A percentile compares a stretch with the other conserved stretches of the same genome.
Evolutionary conservation across 1,139 yeast genomes (phyloP).

Genomic region (Yamadazyma diddensiae): DNA sequence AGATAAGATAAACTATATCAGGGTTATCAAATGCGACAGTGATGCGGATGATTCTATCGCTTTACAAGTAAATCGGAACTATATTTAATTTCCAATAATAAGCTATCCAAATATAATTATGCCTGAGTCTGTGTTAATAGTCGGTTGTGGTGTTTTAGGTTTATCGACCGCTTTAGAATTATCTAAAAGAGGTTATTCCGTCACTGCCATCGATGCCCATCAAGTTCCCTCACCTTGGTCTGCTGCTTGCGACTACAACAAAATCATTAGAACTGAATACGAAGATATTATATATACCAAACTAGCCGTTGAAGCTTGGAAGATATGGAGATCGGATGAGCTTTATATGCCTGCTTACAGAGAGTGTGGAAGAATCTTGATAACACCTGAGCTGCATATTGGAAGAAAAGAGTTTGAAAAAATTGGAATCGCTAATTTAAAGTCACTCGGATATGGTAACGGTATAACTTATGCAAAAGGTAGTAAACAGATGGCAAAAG

Average conservation of each 20-base stretch:
- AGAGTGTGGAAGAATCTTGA: slow-evolving; percentile 32
- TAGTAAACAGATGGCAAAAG: slow-evolving; percentile 23
- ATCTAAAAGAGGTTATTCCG: slow-evolving; percentile 13
- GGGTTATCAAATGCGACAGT: no score
- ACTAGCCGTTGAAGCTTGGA: slow-evolving; percentile 39
- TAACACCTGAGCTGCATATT: slow-evolving; percentile 17
- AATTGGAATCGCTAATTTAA: slow-evolving; percentile 27
- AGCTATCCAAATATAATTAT: no score
- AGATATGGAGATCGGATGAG: slow-evolving; percentile 34
- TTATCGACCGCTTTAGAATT: slow-evolving; percentile 19
- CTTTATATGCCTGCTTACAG: slow-evolving; percentile 26
- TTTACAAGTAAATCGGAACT: no score
- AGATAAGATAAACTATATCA: no score
- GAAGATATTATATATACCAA: slow-evolving; percentile 31
- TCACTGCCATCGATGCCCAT: slow-evolving; percentile 32
- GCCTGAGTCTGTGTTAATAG: slow-evolving; percentile 16
- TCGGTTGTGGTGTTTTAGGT: slow-evolving; percentile 23
- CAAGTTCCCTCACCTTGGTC: slow-evolving; percentile 46
- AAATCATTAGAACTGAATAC: slow-evolving; percentile 46
- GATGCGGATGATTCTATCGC: no score
- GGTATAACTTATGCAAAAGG: slow-evolving; percentile 21
- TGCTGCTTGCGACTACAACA: slow-evolving; percentile 49
- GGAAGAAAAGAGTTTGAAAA: slow-evolving; percentile 30
- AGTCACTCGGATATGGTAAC: slow-evolving; percentile 24
- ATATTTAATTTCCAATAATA: no score